Base-by-base conservation (phyloP, 1,284 basidiomycete genomes). In the Nidula niveotomentosa region DNA sequence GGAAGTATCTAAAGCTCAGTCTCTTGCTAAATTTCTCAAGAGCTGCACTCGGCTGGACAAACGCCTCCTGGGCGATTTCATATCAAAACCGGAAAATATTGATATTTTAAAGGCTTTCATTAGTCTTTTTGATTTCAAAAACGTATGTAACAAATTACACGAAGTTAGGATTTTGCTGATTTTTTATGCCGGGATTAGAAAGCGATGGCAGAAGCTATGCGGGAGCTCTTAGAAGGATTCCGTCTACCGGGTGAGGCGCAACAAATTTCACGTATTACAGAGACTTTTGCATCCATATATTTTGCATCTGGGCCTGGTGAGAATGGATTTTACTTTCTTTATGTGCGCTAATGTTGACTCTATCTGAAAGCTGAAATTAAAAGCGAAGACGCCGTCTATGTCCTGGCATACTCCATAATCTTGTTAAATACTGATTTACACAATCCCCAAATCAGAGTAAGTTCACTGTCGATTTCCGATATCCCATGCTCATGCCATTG, bases 351-450 rank as follows among this genome's bases (percentile, higher is more conserved):
- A 52, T 18, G 13, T 8, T 51, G 15, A n/a, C 43, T 33, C 7
- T 3, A 3, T 46, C 15, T 36, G 9, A 12, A 59, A 90, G 92
- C 84, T 48, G 96, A 96, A 66, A 90, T 99, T 63, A 93, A 91
- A 65, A 90, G 80, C 45, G 87, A 94, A 72, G 97, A 99, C 70
- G 93, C 96, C 1, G 93, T 94, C 18, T 97, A 98, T 72, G 91
- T 99, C 2, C 75, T 99, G 30, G 86, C 96, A 0, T 99, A 90
- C 71, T 98, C 96, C 0, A 89, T 99, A 60, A 98, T 99, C 71
- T 87, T 99, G 94, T 84, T 99, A 55, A 99, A 99, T 72, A 99
- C 97, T 1, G 97, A 99, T 75, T 84, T 88, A 56, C 96, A 98
- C 71, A 98, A 94, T 69, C 95, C 96, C n/a, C 95, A 98, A 79